These are phyloP conservation scores for Phytophthora nicotianae DNA, from an alignment of 352 stramenopile genomes.

Conservation along the genomic window DNA sequence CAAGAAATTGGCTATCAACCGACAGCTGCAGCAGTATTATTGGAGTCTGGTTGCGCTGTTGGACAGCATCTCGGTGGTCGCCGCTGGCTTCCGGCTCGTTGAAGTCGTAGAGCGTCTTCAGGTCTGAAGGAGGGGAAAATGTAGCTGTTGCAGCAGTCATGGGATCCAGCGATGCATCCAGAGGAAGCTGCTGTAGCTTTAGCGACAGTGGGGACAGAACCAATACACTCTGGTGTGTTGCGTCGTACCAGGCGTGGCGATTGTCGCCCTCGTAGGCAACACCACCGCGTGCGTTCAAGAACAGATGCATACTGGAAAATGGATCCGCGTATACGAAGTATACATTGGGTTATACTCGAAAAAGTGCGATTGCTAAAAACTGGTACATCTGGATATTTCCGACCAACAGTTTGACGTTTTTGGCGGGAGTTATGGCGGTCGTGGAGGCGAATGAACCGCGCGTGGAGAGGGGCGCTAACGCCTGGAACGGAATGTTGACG, in stretches of 20 bases:
- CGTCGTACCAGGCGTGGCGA: slow-evolving; percentile 57
- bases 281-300: slow-evolving; percentile 50
- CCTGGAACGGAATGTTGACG: slow-evolving; percentile 46
- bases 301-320: slow-evolving; percentile 50
- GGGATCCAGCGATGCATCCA: slow-evolving; percentile 43
- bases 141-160: slow-evolving; percentile 10
- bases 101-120: slow-evolving; percentile 55
- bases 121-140: slow-evolving; percentile 3
- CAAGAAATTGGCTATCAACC: slow-evolving; percentile 68
- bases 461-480: slow-evolving; percentile 2
- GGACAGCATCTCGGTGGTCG: slow-evolving; percentile 1
- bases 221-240: slow-evolving; percentile 57
- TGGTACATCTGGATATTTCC: too few species aligned
- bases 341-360: too few species aligned
- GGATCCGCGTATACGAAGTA: neutral
- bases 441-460: slow-evolving; percentile 8
- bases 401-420: neutral
- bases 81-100: slow-evolving; percentile 13
- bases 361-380: too few species aligned
- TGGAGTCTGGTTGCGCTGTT: slow-evolving; percentile 10
- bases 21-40: slow-evolving; percentile 60
- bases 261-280: slow-evolving; percentile 45
- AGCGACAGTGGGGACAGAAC: slow-evolving; percentile 40
- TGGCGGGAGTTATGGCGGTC: slow-evolving; percentile 15
- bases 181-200: slow-evolving; percentile 48